These are phyloP conservation scores for Penicillium parvum DNA, from an alignment of 495 filamentous ascomycete species.

Conservation along the genomic window DNA sequence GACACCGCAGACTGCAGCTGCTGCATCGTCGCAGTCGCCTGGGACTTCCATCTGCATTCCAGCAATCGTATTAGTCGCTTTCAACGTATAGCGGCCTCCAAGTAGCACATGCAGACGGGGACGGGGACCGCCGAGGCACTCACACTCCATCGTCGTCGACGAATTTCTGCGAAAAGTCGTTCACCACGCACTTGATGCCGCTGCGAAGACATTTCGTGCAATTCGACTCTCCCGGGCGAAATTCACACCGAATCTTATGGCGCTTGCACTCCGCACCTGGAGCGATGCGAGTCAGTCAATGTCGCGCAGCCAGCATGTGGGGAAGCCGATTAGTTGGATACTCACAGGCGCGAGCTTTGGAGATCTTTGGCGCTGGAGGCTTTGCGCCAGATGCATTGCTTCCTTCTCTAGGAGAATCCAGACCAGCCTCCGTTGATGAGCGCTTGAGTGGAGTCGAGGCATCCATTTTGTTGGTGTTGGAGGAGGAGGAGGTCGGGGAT, in stretches of 20 bases:
- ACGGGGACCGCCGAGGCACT: too few species aligned
- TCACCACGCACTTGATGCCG: slow-evolving; percentile 45
- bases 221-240: slow-evolving; percentile 37
- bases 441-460: slow-evolving; percentile 35
- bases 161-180: slow-evolving; percentile 49
- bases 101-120: too few species aligned
- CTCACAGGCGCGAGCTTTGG: slow-evolving; percentile 47
- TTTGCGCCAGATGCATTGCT: too few species aligned
- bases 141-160: slow-evolving; percentile 46
- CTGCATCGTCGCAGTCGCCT: slow-evolving; percentile 36
- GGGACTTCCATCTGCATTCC: slow-evolving; percentile 43
- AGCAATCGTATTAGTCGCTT: slow-evolving; percentile 7
- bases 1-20: slow-evolving; percentile 44
- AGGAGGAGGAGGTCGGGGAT: slow-evolving; percentile 32
- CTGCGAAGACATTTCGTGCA: slow-evolving; percentile 46
- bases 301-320: slow-evolving; percentile 8
- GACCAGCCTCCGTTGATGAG: slow-evolving; percentile 37
- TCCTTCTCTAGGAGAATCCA: slow-evolving; percentile 31
- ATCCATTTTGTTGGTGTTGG: slow-evolving; percentile 18
- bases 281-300: neutral
- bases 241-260: slow-evolving; percentile 47
- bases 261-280: slow-evolving; percentile 46
- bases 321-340: slow-evolving; percentile 9
- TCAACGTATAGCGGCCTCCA: too few species aligned
- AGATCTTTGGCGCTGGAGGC: slow-evolving; percentile 38